Evolutionary conservation across 805 yeast genomes (phyloP).

Genomic region (Cyberlindnera euphorbiae): DNA sequence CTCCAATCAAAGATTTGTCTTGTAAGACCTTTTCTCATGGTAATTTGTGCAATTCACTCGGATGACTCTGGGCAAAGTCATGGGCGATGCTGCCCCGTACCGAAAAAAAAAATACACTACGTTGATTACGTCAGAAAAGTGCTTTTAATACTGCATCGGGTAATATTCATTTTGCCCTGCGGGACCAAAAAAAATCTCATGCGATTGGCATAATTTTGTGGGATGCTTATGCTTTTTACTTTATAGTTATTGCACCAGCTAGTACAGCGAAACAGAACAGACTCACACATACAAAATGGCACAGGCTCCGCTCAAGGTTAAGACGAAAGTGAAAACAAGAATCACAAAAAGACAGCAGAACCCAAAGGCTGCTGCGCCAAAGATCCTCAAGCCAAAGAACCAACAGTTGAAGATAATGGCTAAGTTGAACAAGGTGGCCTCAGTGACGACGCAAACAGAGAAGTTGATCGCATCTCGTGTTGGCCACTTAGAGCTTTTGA

Average conservation of each 20-base stretch:
- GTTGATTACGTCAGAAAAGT: too few species aligned
- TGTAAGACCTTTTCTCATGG: background rate
- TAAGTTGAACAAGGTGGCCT: slow-evolving; percentile 48
- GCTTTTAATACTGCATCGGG: too few species aligned
- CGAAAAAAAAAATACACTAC: too few species aligned
- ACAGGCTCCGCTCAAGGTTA: slow-evolving; percentile 65
- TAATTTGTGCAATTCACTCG: too few species aligned
- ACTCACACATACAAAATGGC: slow-evolving; percentile 48
- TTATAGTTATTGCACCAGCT: background rate
- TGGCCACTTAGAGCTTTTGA: slow-evolving; percentile 87
- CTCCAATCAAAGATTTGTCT: too few species aligned
- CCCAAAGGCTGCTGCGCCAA: slow-evolving; percentile 71
- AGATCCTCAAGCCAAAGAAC: slow-evolving; percentile 63
- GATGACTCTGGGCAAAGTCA: too few species aligned
- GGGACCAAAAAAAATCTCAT: slow-evolving; percentile 1
- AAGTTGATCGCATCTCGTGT: slow-evolving; percentile 82
- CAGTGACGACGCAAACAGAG: slow-evolving; percentile 63
- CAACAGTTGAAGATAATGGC: slow-evolving; percentile 44
- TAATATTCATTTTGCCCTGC: background rate
- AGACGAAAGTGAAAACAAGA: slow-evolving; percentile 32
- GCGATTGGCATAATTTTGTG: background rate
- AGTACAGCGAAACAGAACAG: too few species aligned
- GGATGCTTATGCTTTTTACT: background rate
- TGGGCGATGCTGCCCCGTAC: too few species aligned
- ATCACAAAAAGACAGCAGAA: slow-evolving; percentile 59